Percentiles rank a stretch among this genome's conserved stretches.
Evolutionary conservation across 2,329 filamentous ascomycete genomes (phyloP).

Genomic region (Penicillium janthinellum): DNA sequence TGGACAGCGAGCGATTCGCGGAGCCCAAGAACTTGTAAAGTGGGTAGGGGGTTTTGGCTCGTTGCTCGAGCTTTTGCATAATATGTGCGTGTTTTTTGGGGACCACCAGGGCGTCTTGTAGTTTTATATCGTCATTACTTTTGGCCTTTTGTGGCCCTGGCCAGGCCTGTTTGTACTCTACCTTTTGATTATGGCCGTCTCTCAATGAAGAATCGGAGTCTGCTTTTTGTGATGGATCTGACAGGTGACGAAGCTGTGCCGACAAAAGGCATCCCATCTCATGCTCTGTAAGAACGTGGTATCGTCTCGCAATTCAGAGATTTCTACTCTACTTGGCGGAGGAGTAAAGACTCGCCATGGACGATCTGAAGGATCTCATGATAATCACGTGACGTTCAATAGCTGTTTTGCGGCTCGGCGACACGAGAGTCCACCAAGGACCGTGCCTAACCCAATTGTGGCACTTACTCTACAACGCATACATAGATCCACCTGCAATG

Average conservation of each 20-base stretch:
- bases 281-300: no score
- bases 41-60: neutral
- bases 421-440: slow-evolving; percentile 7
- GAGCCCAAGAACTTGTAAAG: slow-evolving; percentile 35
- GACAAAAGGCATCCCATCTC: no score
- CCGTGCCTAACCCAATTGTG: neutral
- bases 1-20: slow-evolving; percentile 42
- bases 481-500: slow-evolving; percentile 9
- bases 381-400: slow-evolving; percentile 15
- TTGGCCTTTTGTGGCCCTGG: slow-evolving; percentile 7
- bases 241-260: neutral
- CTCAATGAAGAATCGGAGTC: slow-evolving; percentile 10
- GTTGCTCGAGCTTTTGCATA: slow-evolving; percentile 14
- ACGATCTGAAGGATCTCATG: neutral
- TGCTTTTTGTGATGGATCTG: neutral
- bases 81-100: slow-evolving; percentile 6
- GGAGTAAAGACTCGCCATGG: neutral
- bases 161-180: slow-evolving; percentile 24
- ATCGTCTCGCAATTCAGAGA: no score
- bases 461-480: slow-evolving; percentile 7
- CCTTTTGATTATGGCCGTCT: slow-evolving; percentile 18
- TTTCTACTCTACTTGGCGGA: no score
- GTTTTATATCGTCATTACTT: slow-evolving; percentile 15
- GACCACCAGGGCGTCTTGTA: slow-evolving; percentile 20
- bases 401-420: slow-evolving; percentile 4